phyloP scores from a whole-genome alignment of 2,329 filamentous ascomycete genomes.

The Xylaria sp. region DNA sequence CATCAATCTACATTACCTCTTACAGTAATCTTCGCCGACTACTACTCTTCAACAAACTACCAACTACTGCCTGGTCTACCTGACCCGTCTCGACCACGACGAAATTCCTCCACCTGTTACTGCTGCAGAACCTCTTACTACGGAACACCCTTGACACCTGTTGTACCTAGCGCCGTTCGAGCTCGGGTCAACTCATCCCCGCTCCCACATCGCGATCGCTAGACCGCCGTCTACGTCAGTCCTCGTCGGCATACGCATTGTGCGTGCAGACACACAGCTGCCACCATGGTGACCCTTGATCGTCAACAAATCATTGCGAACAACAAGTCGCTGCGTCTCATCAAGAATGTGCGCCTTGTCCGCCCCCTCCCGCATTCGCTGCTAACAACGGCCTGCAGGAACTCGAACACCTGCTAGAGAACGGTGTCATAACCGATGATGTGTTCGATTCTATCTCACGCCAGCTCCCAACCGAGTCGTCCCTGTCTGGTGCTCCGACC shows the following conservation, averaged over 20 bases:
- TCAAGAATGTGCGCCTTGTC: conserved; percentile 76
- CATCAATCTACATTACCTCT: not conserved
- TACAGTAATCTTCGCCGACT: not conserved
- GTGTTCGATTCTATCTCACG: conserved; percentile 79
- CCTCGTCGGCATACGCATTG: not conserved
- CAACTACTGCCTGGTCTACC: not conserved
- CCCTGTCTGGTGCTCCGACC: conserved; percentile 62
- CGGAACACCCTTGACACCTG: not conserved
- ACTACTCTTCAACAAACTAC: conserved; percentile 7
- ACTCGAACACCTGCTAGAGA: conserved; percentile 87
- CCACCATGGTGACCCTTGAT: conserved; percentile 59
- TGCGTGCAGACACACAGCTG: conserved; percentile 4
- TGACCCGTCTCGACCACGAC: not conserved
- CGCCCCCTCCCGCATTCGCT: not conserved
- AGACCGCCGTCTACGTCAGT: not conserved
- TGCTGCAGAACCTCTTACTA: not conserved
- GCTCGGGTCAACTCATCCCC: not conserved
- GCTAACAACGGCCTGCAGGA: conserved; percentile 67
- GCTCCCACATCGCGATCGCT: not conserved
- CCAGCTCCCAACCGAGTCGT: conserved; percentile 77
- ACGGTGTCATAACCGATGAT: conserved; percentile 78
- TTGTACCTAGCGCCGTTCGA: not conserved
- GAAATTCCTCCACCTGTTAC: no score
- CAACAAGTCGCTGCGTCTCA: conserved; percentile 86
- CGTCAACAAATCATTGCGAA: conserved; percentile 72